phyloP scores from a whole-genome alignment of 2,329 filamentous ascomycete species.

The Pyricularia grisea region DNA sequence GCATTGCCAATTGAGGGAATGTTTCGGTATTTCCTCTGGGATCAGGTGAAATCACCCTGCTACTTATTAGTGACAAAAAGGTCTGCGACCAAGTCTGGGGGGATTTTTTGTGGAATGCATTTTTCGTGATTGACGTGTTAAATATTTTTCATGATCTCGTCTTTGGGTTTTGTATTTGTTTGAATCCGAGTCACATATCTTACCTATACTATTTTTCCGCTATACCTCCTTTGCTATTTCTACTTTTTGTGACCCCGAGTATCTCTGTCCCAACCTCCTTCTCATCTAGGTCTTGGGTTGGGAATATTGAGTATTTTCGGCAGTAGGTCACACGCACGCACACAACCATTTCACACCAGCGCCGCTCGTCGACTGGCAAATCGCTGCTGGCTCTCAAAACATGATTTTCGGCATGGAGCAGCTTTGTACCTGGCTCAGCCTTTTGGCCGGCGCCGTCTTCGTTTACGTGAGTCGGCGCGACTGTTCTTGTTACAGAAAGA shows the following conservation, averaged over 20 bases:
- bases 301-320: neutral
- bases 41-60: neutral
- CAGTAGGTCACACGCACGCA: neutral
- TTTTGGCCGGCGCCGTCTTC: conserved; percentile 23
- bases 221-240: neutral
- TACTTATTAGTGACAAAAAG: neutral
- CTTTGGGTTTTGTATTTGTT: neutral
- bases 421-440: conserved; percentile 28
- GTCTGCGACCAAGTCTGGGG: neutral
- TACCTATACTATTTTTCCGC: too few relatives aligned
- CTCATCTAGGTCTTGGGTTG: neutral
- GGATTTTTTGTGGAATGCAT: neutral
- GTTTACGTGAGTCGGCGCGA: conserved; percentile 28
- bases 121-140: neutral
- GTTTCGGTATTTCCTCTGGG: neutral
- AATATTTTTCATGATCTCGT: neutral
- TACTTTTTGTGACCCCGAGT: neutral
- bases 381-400: neutral
- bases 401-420: conserved; percentile 21
- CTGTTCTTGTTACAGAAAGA: too few relatives aligned
- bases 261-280: neutral
- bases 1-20: neutral
- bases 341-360: neutral
- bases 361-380: neutral
- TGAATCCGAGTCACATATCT: neutral